phyloP scores from a whole-genome alignment of 176 grass and related monocot genomes.

The Metroxylon sagu region DNA sequence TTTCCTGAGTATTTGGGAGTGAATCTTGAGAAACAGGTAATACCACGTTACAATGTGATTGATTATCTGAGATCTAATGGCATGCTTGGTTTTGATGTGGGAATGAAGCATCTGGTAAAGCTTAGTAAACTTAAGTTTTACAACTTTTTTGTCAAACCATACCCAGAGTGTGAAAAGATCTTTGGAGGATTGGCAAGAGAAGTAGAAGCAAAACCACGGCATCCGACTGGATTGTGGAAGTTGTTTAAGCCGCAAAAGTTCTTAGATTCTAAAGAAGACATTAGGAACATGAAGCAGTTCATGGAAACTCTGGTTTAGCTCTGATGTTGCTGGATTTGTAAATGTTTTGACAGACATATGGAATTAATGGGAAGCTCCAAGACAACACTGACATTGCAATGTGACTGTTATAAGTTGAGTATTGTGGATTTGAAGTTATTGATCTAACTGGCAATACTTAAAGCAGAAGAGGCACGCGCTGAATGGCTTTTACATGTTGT shows the following conservation, averaged over 20 bases:
- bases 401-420: too few species aligned
- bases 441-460: too few species aligned
- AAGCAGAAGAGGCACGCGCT: too few species aligned
- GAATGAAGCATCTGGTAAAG: constrained; percentile 79
- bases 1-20: constrained; percentile 73
- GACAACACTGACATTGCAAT: too few species aligned
- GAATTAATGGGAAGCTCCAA: too few species aligned
- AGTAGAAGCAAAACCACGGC: constrained; percentile 17
- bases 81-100: constrained; percentile 47
- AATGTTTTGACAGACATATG: too few species aligned
- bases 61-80: constrained; percentile 34
- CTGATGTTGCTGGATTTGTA: neutral
- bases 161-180: constrained; percentile 68
- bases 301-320: constrained; percentile 41
- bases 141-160: constrained; percentile 85
- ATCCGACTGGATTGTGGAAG: constrained; percentile 60
- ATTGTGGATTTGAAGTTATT: too few species aligned
- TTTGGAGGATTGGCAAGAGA: constrained; percentile 31
- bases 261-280: constrained; percentile 33
- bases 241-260: constrained; percentile 54
- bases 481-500: too few species aligned
- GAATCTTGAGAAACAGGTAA: constrained; percentile 63
- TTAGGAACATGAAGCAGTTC: constrained; percentile 52
- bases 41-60: constrained; percentile 68
- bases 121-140: constrained; percentile 66